Base-by-base conservation (phyloP, 202 grass and related monocot genomes). In the Eragrostis tef region DNA sequence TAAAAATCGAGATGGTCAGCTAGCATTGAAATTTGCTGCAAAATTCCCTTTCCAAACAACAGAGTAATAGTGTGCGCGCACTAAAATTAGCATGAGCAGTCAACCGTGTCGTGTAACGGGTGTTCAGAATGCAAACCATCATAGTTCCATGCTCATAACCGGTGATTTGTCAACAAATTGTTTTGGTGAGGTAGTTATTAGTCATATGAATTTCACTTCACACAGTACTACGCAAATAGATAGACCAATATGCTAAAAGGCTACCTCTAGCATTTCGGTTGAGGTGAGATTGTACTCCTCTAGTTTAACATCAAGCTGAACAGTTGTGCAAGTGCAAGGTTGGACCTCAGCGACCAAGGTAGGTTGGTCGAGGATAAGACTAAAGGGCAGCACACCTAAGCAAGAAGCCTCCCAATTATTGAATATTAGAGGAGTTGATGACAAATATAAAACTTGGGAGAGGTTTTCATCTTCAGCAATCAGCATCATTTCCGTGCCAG, bases 361-460 rank as follows among this genome's bases (percentile, higher is more conserved):
- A 79, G 50, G 81, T 80, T 80, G 75, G 81, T 71, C 36, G 77
- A 85, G 36, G 77, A 85, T 76, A 85, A 81, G 76, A 64, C 31
- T 6, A 43, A 41, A 11, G 25, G n/a, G 61, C 20, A 48, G 19
- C 6, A 21, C 26, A 39, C 56, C 25, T 39, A 64, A 61, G 11
- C 16, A 26, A 6, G 31, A 46, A 41, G 20, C 41, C 24, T 67
- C 60, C 25, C 48, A 86, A 78, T 86, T 67, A 82, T 82, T 81
- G 87, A 64, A 77, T 78, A 9, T 9, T 15, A 19, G 16, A 16
- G 27, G 49, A 65, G 87, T 52, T 45, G 53, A 31, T 67, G 79
- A 60, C 78, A 73, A 82, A 78, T 47, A 60, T 0, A 73, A 73
- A 86, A 26, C 19, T 66, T 72, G 20, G 27, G 11, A 50, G 57